Percentiles rank a stretch among this genome's conserved stretches.
These are phyloP conservation scores for Heritiera littoralis DNA, from an alignment of 345 rosid genomes.

Conservation along the genomic window DNA sequence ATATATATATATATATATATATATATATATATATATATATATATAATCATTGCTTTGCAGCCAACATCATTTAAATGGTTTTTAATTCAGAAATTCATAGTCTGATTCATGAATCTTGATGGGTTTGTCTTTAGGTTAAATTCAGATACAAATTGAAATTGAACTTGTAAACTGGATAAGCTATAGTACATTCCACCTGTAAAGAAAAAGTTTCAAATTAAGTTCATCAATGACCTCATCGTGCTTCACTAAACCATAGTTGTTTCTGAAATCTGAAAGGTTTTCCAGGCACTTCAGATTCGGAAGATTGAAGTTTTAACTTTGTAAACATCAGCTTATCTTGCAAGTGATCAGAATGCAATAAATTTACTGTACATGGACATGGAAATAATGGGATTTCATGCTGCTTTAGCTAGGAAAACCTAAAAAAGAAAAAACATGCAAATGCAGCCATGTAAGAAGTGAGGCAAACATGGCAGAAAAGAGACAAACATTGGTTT, in stretches of 20 bases:
- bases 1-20: no score
- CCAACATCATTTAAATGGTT: slow-evolving; percentile 1
- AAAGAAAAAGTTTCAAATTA: not conserved
- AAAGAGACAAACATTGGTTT: not conserved
- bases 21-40: no score
- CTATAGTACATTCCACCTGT: not conserved
- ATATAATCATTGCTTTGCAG: not conserved
- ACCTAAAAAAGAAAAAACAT: not conserved
- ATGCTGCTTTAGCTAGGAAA: not conserved
- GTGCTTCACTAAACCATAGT: not conserved
- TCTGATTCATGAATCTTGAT: slow-evolving; percentile 16
- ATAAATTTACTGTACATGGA: not conserved
- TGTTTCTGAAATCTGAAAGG: not conserved
- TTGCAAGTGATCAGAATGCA: not conserved
- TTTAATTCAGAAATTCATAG: not conserved
- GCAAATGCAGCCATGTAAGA: not conserved
- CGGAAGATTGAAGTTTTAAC: not conserved
- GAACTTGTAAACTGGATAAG: not conserved
- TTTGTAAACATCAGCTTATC: not conserved
- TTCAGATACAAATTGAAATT: not conserved
- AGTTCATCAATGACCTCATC: not conserved
- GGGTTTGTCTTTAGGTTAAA: not conserved
- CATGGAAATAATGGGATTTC: not conserved
- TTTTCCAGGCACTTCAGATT: not conserved
- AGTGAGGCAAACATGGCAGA: not conserved